Evolutionary conservation across 1,139 yeast species (phyloP).

Genomic region (Suhomyces ambrosiae): DNA sequence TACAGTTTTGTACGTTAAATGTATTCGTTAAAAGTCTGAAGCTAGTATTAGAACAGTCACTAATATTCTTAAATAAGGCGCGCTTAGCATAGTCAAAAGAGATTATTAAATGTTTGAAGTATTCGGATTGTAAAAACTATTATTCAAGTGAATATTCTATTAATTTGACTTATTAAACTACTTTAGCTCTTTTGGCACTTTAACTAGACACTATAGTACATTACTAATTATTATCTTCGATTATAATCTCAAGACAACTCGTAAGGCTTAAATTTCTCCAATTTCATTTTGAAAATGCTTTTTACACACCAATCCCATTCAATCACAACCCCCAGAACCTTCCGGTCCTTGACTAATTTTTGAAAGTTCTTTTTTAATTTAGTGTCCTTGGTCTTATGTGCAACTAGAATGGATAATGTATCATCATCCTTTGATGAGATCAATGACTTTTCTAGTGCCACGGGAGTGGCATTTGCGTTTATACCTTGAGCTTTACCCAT

Average conservation of each 20-base stretch:
- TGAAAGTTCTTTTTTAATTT: constrained; percentile 46
- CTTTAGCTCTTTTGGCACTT: no score
- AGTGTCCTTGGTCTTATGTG: constrained; percentile 46
- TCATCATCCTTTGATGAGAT: constrained; percentile 17
- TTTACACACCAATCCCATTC: constrained; percentile 75
- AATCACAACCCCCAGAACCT: constrained; percentile 31
- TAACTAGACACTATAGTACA: no score
- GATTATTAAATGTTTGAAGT: no score
- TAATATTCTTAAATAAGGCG: no score
- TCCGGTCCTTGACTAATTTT: constrained; percentile 28
- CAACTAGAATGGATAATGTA: constrained; percentile 31
- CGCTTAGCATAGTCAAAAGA: no score
- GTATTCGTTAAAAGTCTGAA: not conserved
- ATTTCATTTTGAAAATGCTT: constrained; percentile 53
- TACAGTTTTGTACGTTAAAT: not conserved
- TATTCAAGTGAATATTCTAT: no score
- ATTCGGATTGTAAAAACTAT: no score
- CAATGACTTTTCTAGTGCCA: constrained; percentile 13
- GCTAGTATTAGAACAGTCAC: not conserved
- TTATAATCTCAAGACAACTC: constrained; percentile 10
- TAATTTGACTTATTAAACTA: no score
- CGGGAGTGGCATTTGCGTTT: constrained; percentile 18
- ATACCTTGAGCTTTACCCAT: constrained; percentile 37
- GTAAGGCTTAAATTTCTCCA: constrained; percentile 30
- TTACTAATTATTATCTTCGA: not conserved